Conservation (phyloP, 179 eudicot species). For the Nepenthes alata region DNA sequence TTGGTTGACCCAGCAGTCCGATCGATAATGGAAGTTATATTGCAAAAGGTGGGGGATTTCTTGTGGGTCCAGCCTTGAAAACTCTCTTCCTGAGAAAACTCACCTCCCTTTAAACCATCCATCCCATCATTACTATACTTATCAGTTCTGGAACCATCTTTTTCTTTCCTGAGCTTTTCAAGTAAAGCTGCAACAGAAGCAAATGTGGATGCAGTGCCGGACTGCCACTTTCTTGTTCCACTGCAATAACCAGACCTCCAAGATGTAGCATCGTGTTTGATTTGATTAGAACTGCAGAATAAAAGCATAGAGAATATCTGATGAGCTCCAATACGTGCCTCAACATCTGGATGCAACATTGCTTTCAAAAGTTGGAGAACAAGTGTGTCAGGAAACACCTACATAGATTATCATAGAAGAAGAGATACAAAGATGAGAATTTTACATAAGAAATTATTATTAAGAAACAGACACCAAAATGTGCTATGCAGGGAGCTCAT, state of each 20-base stretch:
- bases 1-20: slow-evolving; percentile 42
- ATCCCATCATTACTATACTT: slow-evolving; percentile 23
- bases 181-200: slow-evolving; percentile 73
- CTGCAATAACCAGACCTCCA: slow-evolving; percentile 16
- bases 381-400: slow-evolving; percentile 92
- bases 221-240: slow-evolving; percentile 45
- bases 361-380: slow-evolving; percentile 75
- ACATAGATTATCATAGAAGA: slow-evolving; percentile 1
- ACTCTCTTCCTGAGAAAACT: slow-evolving; percentile 40
- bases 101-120: slow-evolving; percentile 39
- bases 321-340: slow-evolving; percentile 78
- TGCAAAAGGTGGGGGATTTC: slow-evolving; percentile 55
- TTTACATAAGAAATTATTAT: no score
- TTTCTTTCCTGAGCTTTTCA: slow-evolving; percentile 69
- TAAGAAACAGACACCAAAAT: no score
- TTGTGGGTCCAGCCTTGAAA: slow-evolving; percentile 45
- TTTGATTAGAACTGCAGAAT: slow-evolving; percentile 38
- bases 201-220: slow-evolving; percentile 44
- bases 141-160: slow-evolving; percentile 24
- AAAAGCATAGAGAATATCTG: slow-evolving; percentile 64
- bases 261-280: slow-evolving; percentile 21
- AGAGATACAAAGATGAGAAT: not conserved
- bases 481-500: no score
- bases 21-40: slow-evolving; percentile 59
- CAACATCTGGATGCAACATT: slow-evolving; percentile 73